Evolutionary conservation across 2,329 filamentous ascomycete species (phyloP).

Genomic region (Xylaria digitata): DNA sequence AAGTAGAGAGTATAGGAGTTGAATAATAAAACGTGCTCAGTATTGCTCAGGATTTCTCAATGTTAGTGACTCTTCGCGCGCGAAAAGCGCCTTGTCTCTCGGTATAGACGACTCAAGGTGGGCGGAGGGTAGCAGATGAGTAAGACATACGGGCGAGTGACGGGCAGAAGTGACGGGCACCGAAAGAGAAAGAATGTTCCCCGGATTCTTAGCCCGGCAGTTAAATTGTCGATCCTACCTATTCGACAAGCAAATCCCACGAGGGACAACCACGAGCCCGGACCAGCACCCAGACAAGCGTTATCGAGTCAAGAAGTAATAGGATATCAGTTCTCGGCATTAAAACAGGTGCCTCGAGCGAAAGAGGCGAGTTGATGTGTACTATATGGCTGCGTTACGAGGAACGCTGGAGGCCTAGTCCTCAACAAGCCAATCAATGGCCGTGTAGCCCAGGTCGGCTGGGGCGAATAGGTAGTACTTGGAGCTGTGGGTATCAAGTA

Average conservation of each 20-base stretch:
- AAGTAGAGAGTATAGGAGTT: slow-evolving; percentile 13
- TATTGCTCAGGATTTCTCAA: no score
- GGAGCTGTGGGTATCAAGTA: slow-evolving; percentile 31
- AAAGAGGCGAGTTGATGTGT: slow-evolving; percentile 33
- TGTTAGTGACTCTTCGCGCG: slow-evolving; percentile 2
- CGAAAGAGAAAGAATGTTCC: slow-evolving; percentile 35
- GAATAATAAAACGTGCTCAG: slow-evolving; percentile 5
- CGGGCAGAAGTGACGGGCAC: slow-evolving; percentile 25
- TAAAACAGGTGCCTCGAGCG: slow-evolving; percentile 29
- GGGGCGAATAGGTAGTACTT: slow-evolving; percentile 25
- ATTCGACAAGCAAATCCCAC: slow-evolving; percentile 12
- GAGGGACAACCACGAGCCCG: slow-evolving; percentile 11
- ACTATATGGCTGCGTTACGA: slow-evolving; percentile 30
- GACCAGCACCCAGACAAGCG: neutral
- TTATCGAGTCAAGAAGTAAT: slow-evolving; percentile 15
- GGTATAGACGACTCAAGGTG: slow-evolving; percentile 34
- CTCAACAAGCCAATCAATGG: slow-evolving; percentile 37
- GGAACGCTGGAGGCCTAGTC: slow-evolving; percentile 32
- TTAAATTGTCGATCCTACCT: slow-evolving; percentile 27
- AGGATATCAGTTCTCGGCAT: slow-evolving; percentile 18
- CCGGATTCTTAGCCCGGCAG: slow-evolving; percentile 33
- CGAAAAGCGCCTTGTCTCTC: slow-evolving; percentile 16
- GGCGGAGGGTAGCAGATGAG: slow-evolving; percentile 32
- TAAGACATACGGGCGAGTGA: slow-evolving; percentile 35
- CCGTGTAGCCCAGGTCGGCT: slow-evolving; percentile 24